Base-by-base conservation (phyloP, 768 basidiomycete genomes). In the Boletus reticulatus region DNA sequence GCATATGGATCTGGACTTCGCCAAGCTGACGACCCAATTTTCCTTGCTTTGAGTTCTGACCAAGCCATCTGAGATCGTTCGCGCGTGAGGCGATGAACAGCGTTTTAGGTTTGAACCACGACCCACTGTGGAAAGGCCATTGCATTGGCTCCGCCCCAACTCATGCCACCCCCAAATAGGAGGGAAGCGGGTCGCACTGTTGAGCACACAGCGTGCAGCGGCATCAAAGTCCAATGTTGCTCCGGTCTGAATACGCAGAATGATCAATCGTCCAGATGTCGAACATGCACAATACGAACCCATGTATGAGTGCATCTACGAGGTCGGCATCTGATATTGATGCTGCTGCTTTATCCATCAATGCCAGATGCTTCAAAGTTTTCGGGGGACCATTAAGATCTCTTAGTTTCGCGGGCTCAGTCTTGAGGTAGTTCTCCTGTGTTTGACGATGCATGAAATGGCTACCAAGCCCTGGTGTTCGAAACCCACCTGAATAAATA, bases 171-270 rank as follows among this genome's bases (percentile, higher is more conserved):
- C 2, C 97, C 97, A 68, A 92, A 97, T 45, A 92, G 69, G 67
- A 80, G 83, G 9, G 84, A 94, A 6, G 97, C 89, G 4, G 97
- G 97, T 17, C 85, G 82, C 34, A 99, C 85, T 1, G 93, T 88
- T 0, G 96, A 98, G 55, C 87, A 84, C 6, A 98, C 83, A 0
- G 94, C 94, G 67, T 99, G 97, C 0, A 94, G 70, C 0, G 97
- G 97, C 84, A 99, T 91, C 53, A 99, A 74, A 12, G 87, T 79
- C 97, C 97, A 99, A 62, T 98, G 94, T 65, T 98, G 95, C 69
- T 98, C 92, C 0, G 90, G 81, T 14, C 94, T 95, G 58, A 6
- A 55, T 22, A 27, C n/a, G 8, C 4, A 49, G 22, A n/a, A 38
- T 8, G 39, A 32, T 48, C 46, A 47, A 13, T 6, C 39, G n/a